Percentiles rank a stretch among this genome's conserved stretches.
Evolutionary conservation across 1,284 basidiomycete species (phyloP).

Genomic region (Inonotus obliquus): DNA sequence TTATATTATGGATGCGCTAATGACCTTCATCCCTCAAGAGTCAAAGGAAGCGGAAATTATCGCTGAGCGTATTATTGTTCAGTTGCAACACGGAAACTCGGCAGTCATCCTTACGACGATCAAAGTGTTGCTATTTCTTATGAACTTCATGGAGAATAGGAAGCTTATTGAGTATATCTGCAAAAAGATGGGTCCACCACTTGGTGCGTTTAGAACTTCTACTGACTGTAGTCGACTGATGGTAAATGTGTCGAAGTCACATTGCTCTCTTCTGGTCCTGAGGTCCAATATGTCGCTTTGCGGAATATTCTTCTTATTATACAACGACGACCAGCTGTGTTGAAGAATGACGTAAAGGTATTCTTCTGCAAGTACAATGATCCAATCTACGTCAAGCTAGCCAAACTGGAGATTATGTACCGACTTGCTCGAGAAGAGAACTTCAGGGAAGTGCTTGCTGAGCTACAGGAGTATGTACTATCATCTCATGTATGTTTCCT

Average conservation of each 20-base stretch:
- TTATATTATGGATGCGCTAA: slow-evolving; percentile 92
- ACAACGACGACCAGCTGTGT: slow-evolving; percentile 86
- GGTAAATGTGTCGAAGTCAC: slow-evolving; percentile 59
- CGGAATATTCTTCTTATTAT: slow-evolving; percentile 97
- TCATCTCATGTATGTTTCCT: background rate
- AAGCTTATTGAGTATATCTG: slow-evolving; percentile 85
- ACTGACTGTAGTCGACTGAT: background rate
- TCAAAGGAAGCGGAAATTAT: slow-evolving; percentile 89
- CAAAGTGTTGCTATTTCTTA: slow-evolving; percentile 93
- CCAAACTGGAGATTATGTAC: slow-evolving; percentile 99
- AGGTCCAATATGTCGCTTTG: slow-evolving; percentile 97
- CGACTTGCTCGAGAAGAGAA: slow-evolving; percentile 89
- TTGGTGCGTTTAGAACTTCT: slow-evolving; percentile 51
- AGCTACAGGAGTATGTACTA: slow-evolving; percentile 81
- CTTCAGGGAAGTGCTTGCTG: slow-evolving; percentile 86
- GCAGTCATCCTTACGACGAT: slow-evolving; percentile 92
- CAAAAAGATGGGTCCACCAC: slow-evolving; percentile 94
- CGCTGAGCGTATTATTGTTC: slow-evolving; percentile 88
- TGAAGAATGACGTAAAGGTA: slow-evolving; percentile 96
- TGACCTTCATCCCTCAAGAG: slow-evolving; percentile 89
- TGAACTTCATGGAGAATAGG: slow-evolving; percentile 98
- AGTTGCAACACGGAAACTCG: slow-evolving; percentile 92
- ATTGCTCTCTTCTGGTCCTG: slow-evolving; percentile 90
- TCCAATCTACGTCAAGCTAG: slow-evolving; percentile 97
- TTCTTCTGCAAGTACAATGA: slow-evolving; percentile 99